phyloP scores from a whole-genome alignment of 228 moss, liverwort and hornwort genomes.

The Sphagnum magellanicum region DNA sequence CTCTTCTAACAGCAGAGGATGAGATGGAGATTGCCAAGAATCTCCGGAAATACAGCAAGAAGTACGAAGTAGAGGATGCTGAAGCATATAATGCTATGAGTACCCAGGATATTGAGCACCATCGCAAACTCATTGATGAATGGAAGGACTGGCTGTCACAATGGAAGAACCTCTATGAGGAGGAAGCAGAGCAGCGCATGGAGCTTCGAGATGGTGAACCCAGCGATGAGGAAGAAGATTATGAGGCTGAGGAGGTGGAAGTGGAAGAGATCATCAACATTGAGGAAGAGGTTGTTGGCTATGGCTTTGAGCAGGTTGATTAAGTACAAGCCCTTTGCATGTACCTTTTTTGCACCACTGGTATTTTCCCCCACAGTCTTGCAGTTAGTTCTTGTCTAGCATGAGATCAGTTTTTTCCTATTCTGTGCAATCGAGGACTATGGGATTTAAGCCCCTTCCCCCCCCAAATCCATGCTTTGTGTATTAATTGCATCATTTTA shows the following conservation, averaged over 20 bases:
- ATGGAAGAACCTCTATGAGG: constrained; percentile 68
- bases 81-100: constrained; percentile 33
- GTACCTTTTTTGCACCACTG: too few relatives aligned
- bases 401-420: too few relatives aligned
- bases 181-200: constrained; percentile 65
- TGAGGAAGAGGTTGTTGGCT: constrained; percentile 92
- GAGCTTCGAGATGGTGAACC: constrained; percentile 81
- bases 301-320: constrained; percentile 94
- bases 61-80: constrained; percentile 80
- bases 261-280: constrained; percentile 89
- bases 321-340: constrained; percentile 9
- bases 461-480: too few relatives aligned
- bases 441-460: too few relatives aligned
- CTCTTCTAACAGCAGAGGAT: constrained; percentile 62
- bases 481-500: too few relatives aligned
- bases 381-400: too few relatives aligned
- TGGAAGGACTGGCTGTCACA: constrained; percentile 70
- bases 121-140: constrained; percentile 81
- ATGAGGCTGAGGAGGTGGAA: constrained; percentile 96
- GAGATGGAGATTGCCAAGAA: constrained; percentile 81
- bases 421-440: too few relatives aligned
- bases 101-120: constrained; percentile 75
- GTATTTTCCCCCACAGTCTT: too few relatives aligned
- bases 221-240: constrained; percentile 94
- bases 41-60: constrained; percentile 79